Conservation (phyloP, 495 filamentous ascomycete genomes). For the Stereocaulon alpinum region DNA sequence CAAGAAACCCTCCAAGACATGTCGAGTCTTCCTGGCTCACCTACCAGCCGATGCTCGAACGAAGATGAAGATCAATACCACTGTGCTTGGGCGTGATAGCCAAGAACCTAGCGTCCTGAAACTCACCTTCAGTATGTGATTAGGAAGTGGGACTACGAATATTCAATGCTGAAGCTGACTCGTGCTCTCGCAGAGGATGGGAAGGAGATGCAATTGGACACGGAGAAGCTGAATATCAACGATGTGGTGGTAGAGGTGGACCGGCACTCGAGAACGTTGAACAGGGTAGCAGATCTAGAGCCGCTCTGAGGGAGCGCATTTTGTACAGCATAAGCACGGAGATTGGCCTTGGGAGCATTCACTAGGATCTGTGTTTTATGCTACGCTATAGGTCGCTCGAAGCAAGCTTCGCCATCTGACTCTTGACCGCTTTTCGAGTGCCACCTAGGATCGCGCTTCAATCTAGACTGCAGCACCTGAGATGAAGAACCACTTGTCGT, state of each 20-base stretch:
- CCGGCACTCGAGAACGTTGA: conserved; percentile 70
- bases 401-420: neutral
- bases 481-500: conserved; percentile 99
- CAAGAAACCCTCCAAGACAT: conserved; percentile 60
- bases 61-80: conserved; percentile 66
- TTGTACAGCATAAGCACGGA: neutral
- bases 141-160: neutral
- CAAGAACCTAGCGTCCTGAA: conserved; percentile 50
- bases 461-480: conserved; percentile 82
- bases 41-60: conserved; percentile 72
- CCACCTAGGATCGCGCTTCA: neutral
- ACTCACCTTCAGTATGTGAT: conserved; percentile 72
- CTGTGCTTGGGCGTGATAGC: conserved; percentile 55
- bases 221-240: conserved; percentile 71
- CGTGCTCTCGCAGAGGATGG: conserved; percentile 27
- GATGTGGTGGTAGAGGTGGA: conserved; percentile 84
- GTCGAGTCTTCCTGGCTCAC: conserved; percentile 73
- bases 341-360: neutral
- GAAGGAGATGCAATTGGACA: conserved; percentile 52
- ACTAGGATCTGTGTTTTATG: neutral
- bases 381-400: conserved; percentile 3
- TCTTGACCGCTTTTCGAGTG: neutral
- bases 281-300: conserved; percentile 71
- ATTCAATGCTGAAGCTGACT: neutral
- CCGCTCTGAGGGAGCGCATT: conserved; percentile 17